Conservation (phyloP, 805 yeast species). For the Starmerella sirachaensis region DNA sequence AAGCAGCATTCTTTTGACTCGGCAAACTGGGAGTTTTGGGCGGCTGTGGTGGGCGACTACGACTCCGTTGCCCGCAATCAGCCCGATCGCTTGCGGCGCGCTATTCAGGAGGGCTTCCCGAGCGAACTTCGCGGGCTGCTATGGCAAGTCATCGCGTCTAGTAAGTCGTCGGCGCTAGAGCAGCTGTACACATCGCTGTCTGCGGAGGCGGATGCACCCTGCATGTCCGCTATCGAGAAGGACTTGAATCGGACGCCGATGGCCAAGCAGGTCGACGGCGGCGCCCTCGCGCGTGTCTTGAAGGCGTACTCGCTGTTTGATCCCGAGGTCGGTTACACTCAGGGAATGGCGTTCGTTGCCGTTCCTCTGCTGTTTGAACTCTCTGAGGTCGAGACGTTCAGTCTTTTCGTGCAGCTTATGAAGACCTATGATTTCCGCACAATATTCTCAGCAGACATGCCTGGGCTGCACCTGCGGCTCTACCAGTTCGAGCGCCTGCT, state of each 20-base stretch:
- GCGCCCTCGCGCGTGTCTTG: conserved; percentile 60
- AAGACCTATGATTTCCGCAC: conserved; percentile 69
- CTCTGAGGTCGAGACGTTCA: conserved; percentile 74
- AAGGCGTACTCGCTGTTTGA: conserved; percentile 78
- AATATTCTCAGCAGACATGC: conserved; percentile 79
- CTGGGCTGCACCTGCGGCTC: conserved; percentile 71
- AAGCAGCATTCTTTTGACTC: conserved; percentile 14
- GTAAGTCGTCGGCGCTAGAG: conserved; percentile 53
- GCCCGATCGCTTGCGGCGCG: conserved; percentile 46
- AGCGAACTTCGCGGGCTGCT: conserved; percentile 72
- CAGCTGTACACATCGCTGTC: conserved; percentile 43
- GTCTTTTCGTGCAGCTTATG: conserved; percentile 71
- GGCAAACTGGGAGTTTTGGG: conserved; percentile 58
- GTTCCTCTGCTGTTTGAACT: conserved; percentile 75
- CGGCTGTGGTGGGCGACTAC: conserved; percentile 66
- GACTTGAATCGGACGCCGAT: conserved; percentile 81
- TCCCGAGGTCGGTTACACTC: conserved; percentile 92
- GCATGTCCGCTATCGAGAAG: conserved; percentile 64
- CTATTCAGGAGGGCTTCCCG: conserved; percentile 72
- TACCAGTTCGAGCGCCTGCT: conserved; percentile 84
- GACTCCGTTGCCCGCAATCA: conserved; percentile 50
- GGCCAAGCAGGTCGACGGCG: conserved; percentile 43
- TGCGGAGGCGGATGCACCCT: conserved; percentile 42
- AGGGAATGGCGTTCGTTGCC: conserved; percentile 91
- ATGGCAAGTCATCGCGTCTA: conserved; percentile 80